These are phyloP conservation scores for Gastrolobium villosum DNA, from an alignment of 306 rosid genomes.

Conservation along the genomic window DNA sequence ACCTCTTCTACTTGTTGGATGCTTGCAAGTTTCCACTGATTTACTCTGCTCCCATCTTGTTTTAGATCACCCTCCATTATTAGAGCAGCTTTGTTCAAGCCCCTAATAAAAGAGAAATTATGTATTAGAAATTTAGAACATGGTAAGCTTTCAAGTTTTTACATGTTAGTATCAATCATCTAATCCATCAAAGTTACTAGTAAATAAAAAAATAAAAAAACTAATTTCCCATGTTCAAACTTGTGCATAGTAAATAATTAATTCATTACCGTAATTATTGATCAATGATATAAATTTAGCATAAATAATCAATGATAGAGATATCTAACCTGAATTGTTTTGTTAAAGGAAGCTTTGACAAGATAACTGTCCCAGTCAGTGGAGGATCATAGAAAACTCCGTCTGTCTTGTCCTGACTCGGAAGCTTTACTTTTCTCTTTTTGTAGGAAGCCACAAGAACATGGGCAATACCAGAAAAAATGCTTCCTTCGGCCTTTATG, in stretches of 20 bases:
- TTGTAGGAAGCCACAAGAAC: conserved; percentile 74
- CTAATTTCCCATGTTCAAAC: not conserved
- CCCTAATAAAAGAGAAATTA: conserved; percentile 33
- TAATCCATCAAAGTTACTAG: not conserved
- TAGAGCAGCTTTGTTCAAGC: conserved; percentile 67
- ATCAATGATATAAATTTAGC: not conserved
- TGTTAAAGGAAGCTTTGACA: conserved; percentile 66
- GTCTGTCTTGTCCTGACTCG: conserved; percentile 15
- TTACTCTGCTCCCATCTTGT: conserved; percentile 57
- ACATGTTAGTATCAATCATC: not conserved
- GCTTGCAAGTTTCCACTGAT: conserved; percentile 62
- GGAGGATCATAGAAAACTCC: conserved; percentile 67
- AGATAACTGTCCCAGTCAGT: conserved; percentile 37
- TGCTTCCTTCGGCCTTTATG: conserved; percentile 70
- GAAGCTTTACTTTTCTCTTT: conserved; percentile 64
- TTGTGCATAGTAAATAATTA: not conserved
- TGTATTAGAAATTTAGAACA: not conserved
- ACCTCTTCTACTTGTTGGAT: conserved; percentile 80
- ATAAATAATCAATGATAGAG: not conserved
- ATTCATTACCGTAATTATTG: no score
- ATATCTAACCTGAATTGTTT: conserved; percentile 63
- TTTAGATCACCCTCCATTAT: conserved; percentile 61
- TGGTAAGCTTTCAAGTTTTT: not conserved
- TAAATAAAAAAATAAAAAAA: not conserved
- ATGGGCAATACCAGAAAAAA: conserved; percentile 58